Conservation (phyloP, 495 filamentous ascomycete species). For the Aspergillus affinis region DNA sequence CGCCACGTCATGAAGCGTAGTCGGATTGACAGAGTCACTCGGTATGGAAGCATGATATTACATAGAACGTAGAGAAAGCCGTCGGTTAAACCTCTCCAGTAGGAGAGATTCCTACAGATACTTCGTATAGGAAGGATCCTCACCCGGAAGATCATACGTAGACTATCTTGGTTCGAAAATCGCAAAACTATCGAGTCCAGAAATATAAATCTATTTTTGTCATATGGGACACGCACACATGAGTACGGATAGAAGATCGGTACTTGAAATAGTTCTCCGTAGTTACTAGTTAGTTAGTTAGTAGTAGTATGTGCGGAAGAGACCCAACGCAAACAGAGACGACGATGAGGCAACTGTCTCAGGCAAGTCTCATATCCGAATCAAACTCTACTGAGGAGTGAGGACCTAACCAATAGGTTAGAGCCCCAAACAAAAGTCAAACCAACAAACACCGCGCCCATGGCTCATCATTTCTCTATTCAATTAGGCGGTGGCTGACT, state of each 20-base stretch:
- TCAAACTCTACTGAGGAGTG: neutral
- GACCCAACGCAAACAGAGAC: too few species aligned
- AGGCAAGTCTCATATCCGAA: neutral
- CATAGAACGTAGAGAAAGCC: too few species aligned
- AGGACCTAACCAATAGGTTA: neutral
- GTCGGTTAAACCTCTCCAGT: neutral
- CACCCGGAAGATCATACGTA: neutral
- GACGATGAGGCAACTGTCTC: neutral
- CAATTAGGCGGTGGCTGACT: neutral
- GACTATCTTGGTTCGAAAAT: too few species aligned
- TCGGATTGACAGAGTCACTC: neutral
- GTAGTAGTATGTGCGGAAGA: too few species aligned
- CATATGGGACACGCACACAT: too few species aligned
- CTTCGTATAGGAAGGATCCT: neutral
- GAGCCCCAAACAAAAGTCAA: neutral
- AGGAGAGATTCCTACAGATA: neutral
- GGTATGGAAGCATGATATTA: too few species aligned
- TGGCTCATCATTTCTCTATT: neutral
- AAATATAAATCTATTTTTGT: neutral
- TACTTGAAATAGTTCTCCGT: too few species aligned
- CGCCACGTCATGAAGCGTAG: neutral
- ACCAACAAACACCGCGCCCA: neutral
- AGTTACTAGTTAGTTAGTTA: too few species aligned
- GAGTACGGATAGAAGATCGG: too few species aligned
- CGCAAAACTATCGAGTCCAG: neutral